Base-by-base conservation (phyloP, 2,329 filamentous ascomycete species). In the Davidsoniella virescens region DNA sequence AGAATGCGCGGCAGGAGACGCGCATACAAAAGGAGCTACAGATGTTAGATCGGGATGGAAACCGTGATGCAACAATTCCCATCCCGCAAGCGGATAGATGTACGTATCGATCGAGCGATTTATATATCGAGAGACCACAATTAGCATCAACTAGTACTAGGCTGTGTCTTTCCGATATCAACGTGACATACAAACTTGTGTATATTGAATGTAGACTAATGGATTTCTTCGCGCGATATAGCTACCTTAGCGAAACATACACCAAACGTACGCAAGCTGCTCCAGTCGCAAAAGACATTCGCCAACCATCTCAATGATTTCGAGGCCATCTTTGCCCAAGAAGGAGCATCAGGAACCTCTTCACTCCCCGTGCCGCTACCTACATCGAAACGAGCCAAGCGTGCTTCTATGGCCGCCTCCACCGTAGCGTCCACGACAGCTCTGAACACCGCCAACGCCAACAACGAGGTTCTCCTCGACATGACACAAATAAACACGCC, bases 241-340 rank as follows among this genome's bases (percentile, higher is more conserved):
- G 25, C 46, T 26, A 6, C 51, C 7, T 17, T 42, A 1, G 33
- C 36, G 57, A 81, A 80, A 59, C 75, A 77, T 62, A 85, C 82
- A 5, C 71, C 77, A 36, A 80, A 77, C 56, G 82, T 87, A 23
- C 77, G 84, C 57, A 82, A 81, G 65, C 87, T 92, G 55, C 69
- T 92, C 51, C 78, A 81, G 56, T 86, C 81, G 23, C 82, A 87
- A 60, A 87, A 90, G 67, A 87, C 83, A 2, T 90, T 90, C 63
- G 77, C 78, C 55, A 87, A 92, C 65, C 81, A 90, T 62, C 72
- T 90, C 44, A 82, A 85, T 57, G 85, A 92, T 62, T 86, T 82
- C 62, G 73, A 84, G 57, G 84, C 84, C 7, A 67, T 78, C 57
- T 68, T 71, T 53, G 65, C 68, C n/a, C 65, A 67, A 26, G 51